phyloP scores from a whole-genome alignment of 2,329 filamentous ascomycete species.

The Ophiocordyceps sinensis region DNA sequence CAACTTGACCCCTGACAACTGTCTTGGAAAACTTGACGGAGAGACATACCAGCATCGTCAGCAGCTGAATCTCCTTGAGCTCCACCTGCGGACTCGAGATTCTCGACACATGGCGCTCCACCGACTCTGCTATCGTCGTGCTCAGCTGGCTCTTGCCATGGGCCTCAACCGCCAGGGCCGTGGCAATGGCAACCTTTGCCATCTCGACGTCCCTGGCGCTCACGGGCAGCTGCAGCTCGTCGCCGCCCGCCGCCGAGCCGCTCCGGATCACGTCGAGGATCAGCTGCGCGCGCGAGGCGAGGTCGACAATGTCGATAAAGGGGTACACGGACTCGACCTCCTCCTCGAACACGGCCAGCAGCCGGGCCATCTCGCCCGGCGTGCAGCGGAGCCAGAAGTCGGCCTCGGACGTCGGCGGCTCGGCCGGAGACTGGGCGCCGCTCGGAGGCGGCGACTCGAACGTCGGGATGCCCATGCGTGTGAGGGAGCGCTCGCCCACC shows the following conservation, averaged over 20 bases:
- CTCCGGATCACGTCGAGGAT: conserved; percentile 12
- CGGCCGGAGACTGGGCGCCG: conserved; percentile 8
- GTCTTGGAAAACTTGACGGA: background rate
- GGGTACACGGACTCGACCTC: conserved; percentile 23
- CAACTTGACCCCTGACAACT: too few relatives aligned
- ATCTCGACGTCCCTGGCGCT: conserved; percentile 16
- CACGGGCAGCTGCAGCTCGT: background rate
- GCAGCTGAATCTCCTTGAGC: conserved; percentile 18
- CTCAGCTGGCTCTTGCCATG: conserved; percentile 16
- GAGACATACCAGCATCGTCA: conserved; percentile 13
- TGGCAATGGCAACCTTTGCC: conserved; percentile 19
- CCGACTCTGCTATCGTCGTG: conserved; percentile 13
- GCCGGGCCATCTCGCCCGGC: conserved; percentile 13
- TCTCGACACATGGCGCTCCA: conserved; percentile 13
- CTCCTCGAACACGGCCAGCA: conserved; percentile 23
- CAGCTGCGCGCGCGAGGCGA: conserved; percentile 10
- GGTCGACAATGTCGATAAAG: conserved; percentile 15
- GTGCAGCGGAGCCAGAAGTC: conserved; percentile 11
- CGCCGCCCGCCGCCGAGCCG: background rate
- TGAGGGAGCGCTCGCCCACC: conserved; percentile 20
- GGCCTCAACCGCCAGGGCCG: conserved; percentile 16
- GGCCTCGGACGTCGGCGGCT: conserved; percentile 4
- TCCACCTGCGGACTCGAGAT: conserved; percentile 15
- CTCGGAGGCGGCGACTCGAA: conserved; percentile 12
- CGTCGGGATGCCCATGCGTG: conserved; percentile 18